A percentile compares a stretch with the other conserved stretches of the same genome.
phyloP scores from a whole-genome alignment of 148 eudicot species.

The Gaultheria prostrata region DNA sequence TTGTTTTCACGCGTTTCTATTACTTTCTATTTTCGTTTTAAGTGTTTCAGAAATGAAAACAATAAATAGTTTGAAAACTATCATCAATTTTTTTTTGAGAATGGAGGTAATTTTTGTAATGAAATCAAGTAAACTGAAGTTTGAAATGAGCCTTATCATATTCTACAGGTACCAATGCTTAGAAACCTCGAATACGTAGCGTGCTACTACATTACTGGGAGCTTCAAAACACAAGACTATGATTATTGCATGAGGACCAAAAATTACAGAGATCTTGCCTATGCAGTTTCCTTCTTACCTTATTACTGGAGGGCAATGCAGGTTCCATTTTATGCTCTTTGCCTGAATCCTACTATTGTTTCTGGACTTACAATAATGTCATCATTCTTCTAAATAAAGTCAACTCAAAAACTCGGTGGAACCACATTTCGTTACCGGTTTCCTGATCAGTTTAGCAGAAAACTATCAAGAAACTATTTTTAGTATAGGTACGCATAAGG shows the following conservation, averaged over 20 bases:
- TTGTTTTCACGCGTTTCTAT: neutral
- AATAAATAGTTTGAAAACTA: neutral
- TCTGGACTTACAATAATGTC: neutral
- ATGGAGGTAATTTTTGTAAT: neutral
- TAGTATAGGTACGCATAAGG: too few relatives aligned
- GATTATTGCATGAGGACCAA: slow-evolving; percentile 69
- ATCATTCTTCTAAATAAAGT: neutral
- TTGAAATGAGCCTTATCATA: neutral
- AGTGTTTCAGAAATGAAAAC: neutral
- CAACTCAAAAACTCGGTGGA: neutral
- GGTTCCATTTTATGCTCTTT: slow-evolving; percentile 32
- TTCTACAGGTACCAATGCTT: slow-evolving; percentile 74
- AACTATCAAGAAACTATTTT: neutral
- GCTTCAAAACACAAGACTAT: slow-evolving; percentile 88
- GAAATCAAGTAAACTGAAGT: neutral
- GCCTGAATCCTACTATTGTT: neutral
- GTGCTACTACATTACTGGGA: slow-evolving; percentile 91
- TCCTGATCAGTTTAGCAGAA: neutral
- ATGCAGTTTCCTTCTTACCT: slow-evolving; percentile 93
- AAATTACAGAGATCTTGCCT: slow-evolving; percentile 80
- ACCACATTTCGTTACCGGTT: neutral
- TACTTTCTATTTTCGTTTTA: neutral
- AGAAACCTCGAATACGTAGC: slow-evolving; percentile 81
- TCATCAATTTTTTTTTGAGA: neutral
- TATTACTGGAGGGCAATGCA: slow-evolving; percentile 99